Evolutionary conservation across 2,329 filamentous ascomycete genomes (phyloP).

Genomic region (Rutstroemia sp.): DNA sequence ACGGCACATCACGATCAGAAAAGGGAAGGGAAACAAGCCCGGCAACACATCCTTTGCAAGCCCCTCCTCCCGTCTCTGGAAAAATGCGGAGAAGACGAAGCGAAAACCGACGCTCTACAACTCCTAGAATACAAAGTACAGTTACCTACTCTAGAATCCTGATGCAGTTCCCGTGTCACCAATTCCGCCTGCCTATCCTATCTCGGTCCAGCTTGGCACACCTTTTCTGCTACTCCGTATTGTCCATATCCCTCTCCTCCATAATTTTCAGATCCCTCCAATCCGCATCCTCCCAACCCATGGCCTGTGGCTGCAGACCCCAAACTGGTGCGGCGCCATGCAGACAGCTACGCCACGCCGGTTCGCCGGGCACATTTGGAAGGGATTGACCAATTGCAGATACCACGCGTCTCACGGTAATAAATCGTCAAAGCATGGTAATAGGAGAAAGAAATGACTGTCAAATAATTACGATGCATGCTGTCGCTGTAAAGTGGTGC

Average conservation of each 20-base stretch:
- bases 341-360: neutral
- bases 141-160: neutral
- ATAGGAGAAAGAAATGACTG: too few species aligned
- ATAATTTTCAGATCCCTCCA: neutral
- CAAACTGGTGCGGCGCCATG: slow-evolving; percentile 3
- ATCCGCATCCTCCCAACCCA: too few species aligned
- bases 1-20: neutral
- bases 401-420: neutral
- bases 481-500: too few species aligned
- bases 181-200: neutral
- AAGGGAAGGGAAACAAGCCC: too few species aligned
- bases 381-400: neutral
- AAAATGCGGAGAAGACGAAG: slow-evolving; percentile 3
- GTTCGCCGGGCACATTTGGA: neutral
- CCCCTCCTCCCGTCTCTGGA: neutral
- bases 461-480: too few species aligned
- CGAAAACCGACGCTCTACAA: neutral
- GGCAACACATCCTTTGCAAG: neutral
- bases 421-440: neutral
- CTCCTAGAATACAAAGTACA: too few species aligned
- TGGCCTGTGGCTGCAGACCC: neutral
- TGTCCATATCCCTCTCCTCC: neutral
- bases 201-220: neutral
- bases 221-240: neutral
- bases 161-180: neutral